Conservation (phyloP, 1,284 basidiomycete genomes). For the Porogramme epimiltina region DNA sequence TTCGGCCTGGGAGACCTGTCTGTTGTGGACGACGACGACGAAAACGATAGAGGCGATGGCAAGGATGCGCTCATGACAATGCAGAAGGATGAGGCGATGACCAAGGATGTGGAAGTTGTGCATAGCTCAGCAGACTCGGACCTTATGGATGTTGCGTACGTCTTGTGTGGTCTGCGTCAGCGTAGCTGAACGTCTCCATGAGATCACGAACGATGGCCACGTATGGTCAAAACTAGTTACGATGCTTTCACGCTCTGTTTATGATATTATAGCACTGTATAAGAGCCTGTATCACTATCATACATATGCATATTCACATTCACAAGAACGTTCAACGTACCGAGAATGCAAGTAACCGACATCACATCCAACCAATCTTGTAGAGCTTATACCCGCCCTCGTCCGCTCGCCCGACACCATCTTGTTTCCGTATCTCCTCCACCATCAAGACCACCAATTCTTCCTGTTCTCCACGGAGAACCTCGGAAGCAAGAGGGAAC, state of each 20-base stretch:
- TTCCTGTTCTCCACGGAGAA: not conserved
- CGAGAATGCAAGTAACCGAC: not conserved
- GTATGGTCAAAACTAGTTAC: not conserved
- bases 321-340: not conserved
- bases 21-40: conserved; percentile 19
- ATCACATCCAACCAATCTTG: conserved; percentile 61
- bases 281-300: conserved; percentile 15
- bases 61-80: not conserved
- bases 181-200: conserved; percentile 9
- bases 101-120: conserved; percentile 1
- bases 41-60: conserved; percentile 2
- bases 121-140: conserved; percentile 53
- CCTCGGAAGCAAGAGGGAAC: conserved; percentile 41
- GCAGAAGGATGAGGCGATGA: conserved; percentile 3
- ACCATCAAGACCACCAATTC: conserved; percentile 46
- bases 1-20: conserved; percentile 17
- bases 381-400: conserved; percentile 70
- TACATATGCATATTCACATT: conserved; percentile 9
- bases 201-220: not conserved
- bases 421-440: conserved; percentile 47
- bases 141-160: conserved; percentile 63
- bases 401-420: conserved; percentile 65
- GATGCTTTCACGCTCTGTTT: conserved; percentile 6
- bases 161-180: conserved; percentile 59
- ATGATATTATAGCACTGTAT: conserved; percentile 21